phyloP scores from a whole-genome alignment of 164 flowering plant species.

The Magnolia changhungtana region DNA sequence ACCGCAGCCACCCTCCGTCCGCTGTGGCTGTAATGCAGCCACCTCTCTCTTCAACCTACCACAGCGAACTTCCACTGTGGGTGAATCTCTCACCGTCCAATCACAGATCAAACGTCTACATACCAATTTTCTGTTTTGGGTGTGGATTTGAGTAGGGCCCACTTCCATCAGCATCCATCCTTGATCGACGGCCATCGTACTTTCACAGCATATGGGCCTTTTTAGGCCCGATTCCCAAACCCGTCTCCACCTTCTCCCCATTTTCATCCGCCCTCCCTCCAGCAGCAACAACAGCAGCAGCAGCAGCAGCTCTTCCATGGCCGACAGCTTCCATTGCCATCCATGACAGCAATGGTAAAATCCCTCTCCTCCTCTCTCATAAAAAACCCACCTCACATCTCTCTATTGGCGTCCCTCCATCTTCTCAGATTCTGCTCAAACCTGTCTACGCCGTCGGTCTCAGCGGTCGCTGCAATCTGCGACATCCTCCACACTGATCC shows the following conservation, averaged over 20 bases:
- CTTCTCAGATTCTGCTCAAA: conserved; percentile 27
- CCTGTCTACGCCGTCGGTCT: not conserved
- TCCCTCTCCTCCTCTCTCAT: conserved; percentile 8
- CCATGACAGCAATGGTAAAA: conserved; percentile 31
- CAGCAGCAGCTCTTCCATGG: conserved; percentile 4
- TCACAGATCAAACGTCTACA: not conserved
- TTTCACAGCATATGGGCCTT: not conserved
- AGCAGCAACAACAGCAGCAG: not conserved
- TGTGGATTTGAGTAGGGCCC: not conserved
- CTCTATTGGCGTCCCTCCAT: conserved; percentile 21
- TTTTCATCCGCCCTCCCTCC: too few species aligned
- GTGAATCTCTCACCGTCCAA: not conserved
- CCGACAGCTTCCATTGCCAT: conserved; percentile 9
- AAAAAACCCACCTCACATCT: conserved; percentile 23
- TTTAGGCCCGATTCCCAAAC: not conserved
- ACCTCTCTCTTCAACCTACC: not conserved
- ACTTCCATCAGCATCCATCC: not conserved
- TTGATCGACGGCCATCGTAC: not conserved
- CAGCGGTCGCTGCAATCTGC: conserved; percentile 24
- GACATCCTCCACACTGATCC: conserved; percentile 20
- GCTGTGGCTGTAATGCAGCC: not conserved
- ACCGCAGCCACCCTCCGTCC: not conserved
- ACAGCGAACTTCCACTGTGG: not conserved
- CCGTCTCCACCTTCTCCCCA: too few species aligned
- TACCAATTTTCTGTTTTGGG: too few species aligned